Evolutionary conservation across 805 yeast species (phyloP).

Genomic region (Ogataea methylovora): DNA sequence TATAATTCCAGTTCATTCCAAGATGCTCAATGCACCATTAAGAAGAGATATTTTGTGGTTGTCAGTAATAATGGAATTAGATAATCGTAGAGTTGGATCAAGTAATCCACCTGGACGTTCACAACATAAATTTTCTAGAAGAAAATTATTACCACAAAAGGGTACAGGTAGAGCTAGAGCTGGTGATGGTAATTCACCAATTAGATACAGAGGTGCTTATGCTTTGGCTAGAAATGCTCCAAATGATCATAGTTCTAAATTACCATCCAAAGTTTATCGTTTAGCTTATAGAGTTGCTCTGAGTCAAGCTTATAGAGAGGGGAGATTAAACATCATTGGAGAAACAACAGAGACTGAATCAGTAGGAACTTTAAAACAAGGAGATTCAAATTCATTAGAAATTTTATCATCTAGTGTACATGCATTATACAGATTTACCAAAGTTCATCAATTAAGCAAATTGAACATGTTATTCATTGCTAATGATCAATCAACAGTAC

Average conservation of each 20-base stretch:
- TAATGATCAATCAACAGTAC: slow-evolving; percentile 31
- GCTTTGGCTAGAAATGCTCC: slow-evolving; percentile 91
- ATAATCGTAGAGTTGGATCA: slow-evolving; percentile 82
- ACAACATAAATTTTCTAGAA: slow-evolving; percentile 77
- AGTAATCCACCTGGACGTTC: slow-evolving; percentile 81
- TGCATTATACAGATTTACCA: slow-evolving; percentile 29
- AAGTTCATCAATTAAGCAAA: slow-evolving; percentile 39
- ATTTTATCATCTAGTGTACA: slow-evolving; percentile 19
- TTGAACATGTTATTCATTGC: slow-evolving; percentile 64
- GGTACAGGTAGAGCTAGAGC: slow-evolving; percentile 93
- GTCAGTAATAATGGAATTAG: slow-evolving; percentile 90
- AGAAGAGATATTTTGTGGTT: slow-evolving; percentile 92
- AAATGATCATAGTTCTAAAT: slow-evolving; percentile 73
- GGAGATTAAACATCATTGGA: slow-evolving; percentile 69
- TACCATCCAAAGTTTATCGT: slow-evolving; percentile 68
- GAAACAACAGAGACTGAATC: slow-evolving; percentile 18
- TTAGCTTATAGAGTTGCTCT: slow-evolving; percentile 77
- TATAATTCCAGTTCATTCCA: slow-evolving; percentile 67
- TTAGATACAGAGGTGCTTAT: slow-evolving; percentile 79
- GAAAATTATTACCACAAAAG: slow-evolving; percentile 81
- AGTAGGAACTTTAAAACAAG: slow-evolving; percentile 8
- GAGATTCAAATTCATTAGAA: slow-evolving; percentile 22
- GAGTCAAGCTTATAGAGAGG: slow-evolving; percentile 70
- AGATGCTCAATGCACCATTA: slow-evolving; percentile 64
- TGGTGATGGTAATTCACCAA: slow-evolving; percentile 95